Base-by-base conservation (phyloP, 1,139 yeast species). In the Lodderomyces theae region DNA sequence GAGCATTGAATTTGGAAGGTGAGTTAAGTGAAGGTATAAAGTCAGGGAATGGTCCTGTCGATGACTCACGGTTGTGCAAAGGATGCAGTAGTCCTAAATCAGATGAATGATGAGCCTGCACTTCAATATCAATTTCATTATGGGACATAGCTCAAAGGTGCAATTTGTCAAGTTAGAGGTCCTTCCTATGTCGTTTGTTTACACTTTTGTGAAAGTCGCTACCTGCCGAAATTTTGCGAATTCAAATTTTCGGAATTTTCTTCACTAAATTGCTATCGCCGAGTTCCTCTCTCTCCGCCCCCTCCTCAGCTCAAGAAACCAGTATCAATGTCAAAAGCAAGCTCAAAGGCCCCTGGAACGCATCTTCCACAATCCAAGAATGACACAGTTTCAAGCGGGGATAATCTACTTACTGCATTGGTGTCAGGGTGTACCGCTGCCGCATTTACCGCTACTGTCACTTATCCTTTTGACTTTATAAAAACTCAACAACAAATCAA, bases 381-480 rank as follows among this genome's bases (percentile, higher is more conserved):
- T 28, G 21, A 35, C 21, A 32, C 3, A 2, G 15, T 8, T 29
- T 38, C n/a, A 18, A 31, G 18, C 39, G 60, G 62, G 19, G 72
- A 64, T 33, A 66, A 58, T 44, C 57, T 77, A 13, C 53, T 79
- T 21, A 80, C 86, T 6, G 87, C 92, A 0, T 70, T 86, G 42
- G 70, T 83, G 3, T 83, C 94, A 2, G 95, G 95, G 16, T 74
- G 82, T 35, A 70, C 82, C 2, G 89, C 96, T 0, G 86, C 90
- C 0, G 75, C 84, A 1, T 77, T 78, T 2, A 82, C 88, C 39
- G 80, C 94, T 1, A 72, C 82, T 0, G 51, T 82, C 13, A 83
- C 95, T 0, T 88, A 86, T 56, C 97, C 97, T 0, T 76, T 90
- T 50, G 97, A 90, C 58, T 86, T 79, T 53, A 61, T 84, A 46